Conservation (phyloP, 2,329 filamentous ascomycete genomes). For the Exutisphaerella laricina region DNA sequence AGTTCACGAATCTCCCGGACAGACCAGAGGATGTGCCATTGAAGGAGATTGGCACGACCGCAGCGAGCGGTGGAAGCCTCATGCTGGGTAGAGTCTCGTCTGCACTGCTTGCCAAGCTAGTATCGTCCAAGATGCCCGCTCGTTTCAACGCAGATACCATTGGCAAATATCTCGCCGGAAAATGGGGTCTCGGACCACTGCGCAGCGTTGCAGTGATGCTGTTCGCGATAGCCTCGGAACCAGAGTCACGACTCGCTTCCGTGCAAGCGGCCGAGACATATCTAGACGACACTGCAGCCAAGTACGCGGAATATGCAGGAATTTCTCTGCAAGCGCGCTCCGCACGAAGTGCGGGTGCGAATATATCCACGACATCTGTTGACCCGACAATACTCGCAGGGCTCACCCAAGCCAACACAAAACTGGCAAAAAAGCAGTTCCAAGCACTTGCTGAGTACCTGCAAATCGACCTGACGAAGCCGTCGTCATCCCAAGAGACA, state of each 20-base stretch:
- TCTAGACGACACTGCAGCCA: conserved; percentile 80
- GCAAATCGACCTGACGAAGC: conserved; percentile 98
- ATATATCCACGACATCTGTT: no score
- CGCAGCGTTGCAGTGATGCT: conserved; percentile 88
- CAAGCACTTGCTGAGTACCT: conserved; percentile 93
- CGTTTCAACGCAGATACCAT: conserved; percentile 98
- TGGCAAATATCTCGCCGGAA: conserved; percentile 88
- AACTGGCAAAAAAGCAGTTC: no score
- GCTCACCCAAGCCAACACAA: no score
- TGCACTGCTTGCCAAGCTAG: conserved; percentile 85
- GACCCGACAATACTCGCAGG: no score
- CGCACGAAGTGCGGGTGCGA: no score
- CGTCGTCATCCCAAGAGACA: conserved; percentile 76
- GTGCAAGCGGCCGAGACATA: conserved; percentile 89
- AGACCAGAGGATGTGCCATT: conserved; percentile 97
- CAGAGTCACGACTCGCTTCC: conserved; percentile 76
- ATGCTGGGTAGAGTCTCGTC: conserved; percentile 96
- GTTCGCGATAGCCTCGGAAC: conserved; percentile 88
- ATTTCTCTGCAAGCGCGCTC: conserved; percentile 72
- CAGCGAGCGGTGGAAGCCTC: conserved; percentile 98
- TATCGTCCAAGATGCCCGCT: conserved; percentile 99
- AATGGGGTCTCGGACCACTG: conserved; percentile 82
- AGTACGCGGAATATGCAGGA: conserved; percentile 79
- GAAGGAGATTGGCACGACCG: conserved; percentile 87
- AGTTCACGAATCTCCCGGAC: conserved; percentile 96